Evolutionary conservation across 2,329 filamentous ascomycete genomes (phyloP).

Genomic region (Pyrenophora seminiperda): DNA sequence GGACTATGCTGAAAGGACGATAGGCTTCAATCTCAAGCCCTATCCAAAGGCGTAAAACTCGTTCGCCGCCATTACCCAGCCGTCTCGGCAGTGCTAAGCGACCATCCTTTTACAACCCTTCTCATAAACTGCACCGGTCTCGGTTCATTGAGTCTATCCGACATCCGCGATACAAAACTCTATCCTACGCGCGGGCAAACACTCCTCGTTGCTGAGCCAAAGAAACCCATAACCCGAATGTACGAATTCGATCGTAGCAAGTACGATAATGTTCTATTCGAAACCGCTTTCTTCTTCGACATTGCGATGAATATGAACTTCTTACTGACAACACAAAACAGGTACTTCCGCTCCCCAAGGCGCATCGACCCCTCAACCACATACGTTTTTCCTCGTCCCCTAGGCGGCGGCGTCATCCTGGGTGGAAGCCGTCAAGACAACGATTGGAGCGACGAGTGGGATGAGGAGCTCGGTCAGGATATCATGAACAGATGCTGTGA

Average conservation of each 20-base stretch:
- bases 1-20: neutral
- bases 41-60: slow-evolving; percentile 69
- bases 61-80: slow-evolving; percentile 59
- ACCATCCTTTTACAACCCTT: slow-evolving; percentile 69
- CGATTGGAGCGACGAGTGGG: slow-evolving; percentile 79
- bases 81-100: slow-evolving; percentile 67
- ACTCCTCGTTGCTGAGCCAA: slow-evolving; percentile 68
- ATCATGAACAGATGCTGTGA: slow-evolving; percentile 81
- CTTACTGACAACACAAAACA: neutral
- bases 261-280: slow-evolving; percentile 4
- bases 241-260: slow-evolving; percentile 27
- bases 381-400: slow-evolving; percentile 53
- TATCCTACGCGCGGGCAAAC: slow-evolving; percentile 80
- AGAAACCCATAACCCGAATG: slow-evolving; percentile 48
- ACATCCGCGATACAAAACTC: slow-evolving; percentile 75
- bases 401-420: slow-evolving; percentile 79
- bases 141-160: slow-evolving; percentile 75
- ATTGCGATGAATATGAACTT: neutral
- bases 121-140: slow-evolving; percentile 87
- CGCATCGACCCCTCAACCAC: slow-evolving; percentile 51
- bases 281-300: neutral
- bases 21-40: slow-evolving; percentile 65
- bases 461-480: slow-evolving; percentile 75
- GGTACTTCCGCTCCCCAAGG: slow-evolving; percentile 49
- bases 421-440: slow-evolving; percentile 82